These are phyloP conservation scores for Neurospora sp. DNA, from an alignment of 495 filamentous ascomycete genomes.

Conservation along the genomic window DNA sequence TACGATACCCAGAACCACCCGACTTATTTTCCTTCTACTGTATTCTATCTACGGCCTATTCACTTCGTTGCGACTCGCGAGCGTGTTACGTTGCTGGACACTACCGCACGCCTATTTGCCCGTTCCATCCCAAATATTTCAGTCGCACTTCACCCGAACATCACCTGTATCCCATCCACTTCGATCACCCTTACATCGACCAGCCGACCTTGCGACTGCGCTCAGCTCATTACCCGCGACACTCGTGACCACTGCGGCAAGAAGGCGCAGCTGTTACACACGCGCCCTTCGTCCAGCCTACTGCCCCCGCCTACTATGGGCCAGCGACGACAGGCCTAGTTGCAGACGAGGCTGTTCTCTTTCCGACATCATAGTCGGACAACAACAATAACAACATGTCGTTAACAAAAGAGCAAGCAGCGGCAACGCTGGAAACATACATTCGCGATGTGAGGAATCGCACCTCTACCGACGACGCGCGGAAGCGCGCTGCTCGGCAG, in stretches of 20 bases:
- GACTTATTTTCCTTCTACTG: not conserved
- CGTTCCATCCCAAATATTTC: not conserved
- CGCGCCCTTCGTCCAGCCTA: not conserved
- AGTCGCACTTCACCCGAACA: not conserved
- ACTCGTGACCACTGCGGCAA: not conserved
- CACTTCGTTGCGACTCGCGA: not conserved
- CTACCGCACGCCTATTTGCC: not conserved
- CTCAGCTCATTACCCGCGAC: not conserved
- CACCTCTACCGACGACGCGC: slow-evolving; percentile 22
- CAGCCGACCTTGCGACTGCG: not conserved
- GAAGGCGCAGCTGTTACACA: not conserved
- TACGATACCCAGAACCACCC: not conserved
- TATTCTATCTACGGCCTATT: not conserved
- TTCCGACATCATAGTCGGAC: slow-evolving; percentile 1
- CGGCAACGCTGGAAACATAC: slow-evolving; percentile 21
- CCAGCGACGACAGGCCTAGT: slow-evolving; percentile 13
- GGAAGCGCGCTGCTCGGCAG: slow-evolving; percentile 32
- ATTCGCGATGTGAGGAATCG: slow-evolving; percentile 25
- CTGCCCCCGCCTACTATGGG: slow-evolving; percentile 20
- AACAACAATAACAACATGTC: slow-evolving; percentile 17
- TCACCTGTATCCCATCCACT: not conserved
- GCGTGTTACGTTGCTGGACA: not conserved
- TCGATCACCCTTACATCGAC: not conserved
- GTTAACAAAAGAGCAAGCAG: slow-evolving; percentile 19
- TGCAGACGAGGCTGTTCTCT: slow-evolving; percentile 13